phyloP scores from a whole-genome alignment of 2,329 filamentous ascomycete genomes.

The Cadophora sp. region DNA sequence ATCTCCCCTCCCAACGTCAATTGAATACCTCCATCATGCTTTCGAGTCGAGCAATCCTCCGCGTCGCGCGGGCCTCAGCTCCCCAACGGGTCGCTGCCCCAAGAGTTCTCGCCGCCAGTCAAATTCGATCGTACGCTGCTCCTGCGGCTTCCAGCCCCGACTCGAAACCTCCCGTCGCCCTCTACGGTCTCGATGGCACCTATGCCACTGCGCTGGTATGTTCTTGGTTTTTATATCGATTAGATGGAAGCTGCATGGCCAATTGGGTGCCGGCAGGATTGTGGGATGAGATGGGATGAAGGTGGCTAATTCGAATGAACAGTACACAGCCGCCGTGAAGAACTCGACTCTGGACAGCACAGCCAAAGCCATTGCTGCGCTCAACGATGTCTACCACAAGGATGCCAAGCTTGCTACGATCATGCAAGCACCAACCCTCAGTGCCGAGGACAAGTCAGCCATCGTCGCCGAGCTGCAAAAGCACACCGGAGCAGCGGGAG shows the following conservation, averaged over 20 bases:
- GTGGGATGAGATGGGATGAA: constrained; percentile 1
- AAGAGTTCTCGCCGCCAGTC: constrained; percentile 61
- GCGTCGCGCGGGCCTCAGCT: constrained; percentile 41
- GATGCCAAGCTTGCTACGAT: constrained; percentile 82
- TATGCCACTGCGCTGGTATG: constrained; percentile 98
- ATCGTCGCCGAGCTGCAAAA: constrained; percentile 90
- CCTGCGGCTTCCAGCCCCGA: constrained; percentile 60
- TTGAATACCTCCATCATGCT: constrained; percentile 44
- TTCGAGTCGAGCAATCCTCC: constrained; percentile 44
- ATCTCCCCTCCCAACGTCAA: constrained; percentile 36
- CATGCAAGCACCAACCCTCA: constrained; percentile 82
- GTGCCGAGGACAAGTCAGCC: constrained; percentile 78
- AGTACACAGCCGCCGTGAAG: constrained; percentile 98
- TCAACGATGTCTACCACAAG: constrained; percentile 76
- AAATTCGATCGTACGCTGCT: constrained; percentile 77
- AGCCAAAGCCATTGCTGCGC: constrained; percentile 76
- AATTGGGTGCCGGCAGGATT: constrained; percentile 20
- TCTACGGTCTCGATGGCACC: constrained; percentile 97
- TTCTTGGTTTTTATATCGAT: constrained; percentile 25
- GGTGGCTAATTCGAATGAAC: constrained; percentile 28
- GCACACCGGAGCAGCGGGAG: constrained; percentile 66
- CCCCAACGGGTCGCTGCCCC: constrained; percentile 40
- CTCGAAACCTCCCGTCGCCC: constrained; percentile 83
- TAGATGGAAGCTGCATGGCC: background rate
- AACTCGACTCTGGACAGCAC: constrained; percentile 83